Base-by-base conservation (phyloP, 805 yeast genomes). In the Yarrowia osloensis region DNA sequence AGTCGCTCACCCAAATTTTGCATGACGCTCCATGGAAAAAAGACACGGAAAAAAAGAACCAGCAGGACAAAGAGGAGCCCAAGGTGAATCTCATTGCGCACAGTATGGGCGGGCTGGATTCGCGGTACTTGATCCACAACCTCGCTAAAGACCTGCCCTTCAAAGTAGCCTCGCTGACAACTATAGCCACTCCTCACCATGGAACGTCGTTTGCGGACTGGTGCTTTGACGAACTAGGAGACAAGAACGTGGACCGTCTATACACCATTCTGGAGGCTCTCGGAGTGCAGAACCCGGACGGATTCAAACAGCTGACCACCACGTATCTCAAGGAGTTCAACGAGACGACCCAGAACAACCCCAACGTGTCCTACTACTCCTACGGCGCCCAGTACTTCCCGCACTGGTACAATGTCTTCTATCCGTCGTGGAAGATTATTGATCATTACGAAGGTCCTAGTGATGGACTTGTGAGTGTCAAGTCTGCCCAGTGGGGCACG, bases 71-170 rank as follows among this genome's bases (percentile, higher is more conserved):
- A 15, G 68, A 42, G 12, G 40, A 46, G 37, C 52, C 65, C 22
- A 86, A 85, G 68, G 81, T 92, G 17, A 93, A 93, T 73, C 75
- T 92, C 50, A 81, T 92, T 28, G 95, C 95, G 6, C 98, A 92
- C 74, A 91, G 97, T 0, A 91, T 92, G 97, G 98, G 98, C 5
- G 98, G 98, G 0, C 78, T 92, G 33, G 97, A 93, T 73, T 85
- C 92, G 37, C 78, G 98, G 63, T 90, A 86, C 74, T 76, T 93
- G 70, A 89, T 91, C 1, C 82, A 90, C 0, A 79, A 83, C 59
- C 74, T 89, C 76, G 66, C 40, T 6, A 80, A 57, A 78, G 74
- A 68, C 63, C 72, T 78, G 39, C 77, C 81, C 49, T 88, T 85
- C 71, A 78, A 85, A 70, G 88, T 93, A 9, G 85, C 82, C 1